phyloP scores from a whole-genome alignment of 306 rosid genomes.

The Trifolium pratense region DNA sequence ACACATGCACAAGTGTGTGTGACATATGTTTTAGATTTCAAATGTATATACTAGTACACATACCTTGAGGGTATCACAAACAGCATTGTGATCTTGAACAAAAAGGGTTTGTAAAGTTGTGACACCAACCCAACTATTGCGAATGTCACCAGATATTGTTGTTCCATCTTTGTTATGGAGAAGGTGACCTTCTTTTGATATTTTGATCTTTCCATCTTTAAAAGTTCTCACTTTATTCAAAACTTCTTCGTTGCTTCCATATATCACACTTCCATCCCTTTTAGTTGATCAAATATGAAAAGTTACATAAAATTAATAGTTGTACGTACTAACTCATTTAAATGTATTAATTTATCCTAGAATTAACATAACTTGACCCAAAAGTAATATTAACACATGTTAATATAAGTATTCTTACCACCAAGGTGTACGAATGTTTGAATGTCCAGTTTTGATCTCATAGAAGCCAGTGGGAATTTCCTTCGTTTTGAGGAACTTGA shows the following conservation, averaged over 20 bases:
- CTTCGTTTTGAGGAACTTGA: conserved; percentile 62
- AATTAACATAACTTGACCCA: too few relatives aligned
- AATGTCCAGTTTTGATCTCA: conserved; percentile 47
- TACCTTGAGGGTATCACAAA: conserved; percentile 65
- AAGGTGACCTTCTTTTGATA: conserved; percentile 53
- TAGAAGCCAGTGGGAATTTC: conserved; percentile 51
- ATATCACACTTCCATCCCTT: conserved; percentile 70
- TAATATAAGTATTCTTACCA: conserved; percentile 41
- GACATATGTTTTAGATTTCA: too few relatives aligned
- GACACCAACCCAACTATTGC: conserved; percentile 72
- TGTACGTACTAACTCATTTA: too few relatives aligned
- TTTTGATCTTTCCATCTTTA: conserved; percentile 65
- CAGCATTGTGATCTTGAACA: conserved; percentile 58
- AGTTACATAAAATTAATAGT: too few relatives aligned
- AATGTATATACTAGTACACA: neutral
- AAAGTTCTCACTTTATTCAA: conserved; percentile 50
- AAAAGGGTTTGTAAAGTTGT: conserved; percentile 66
- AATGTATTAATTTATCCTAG: too few relatives aligned
- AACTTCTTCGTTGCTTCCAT: conserved; percentile 57
- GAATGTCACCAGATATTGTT: conserved; percentile 60
- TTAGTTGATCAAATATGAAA: too few relatives aligned
- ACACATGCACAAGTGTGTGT: too few relatives aligned
- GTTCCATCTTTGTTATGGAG: conserved; percentile 56
- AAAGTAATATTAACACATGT: too few relatives aligned
- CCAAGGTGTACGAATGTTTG: conserved; percentile 64